Conservation (phyloP, 1,284 basidiomycete species). For the Neonothopanus nambi region DNA sequence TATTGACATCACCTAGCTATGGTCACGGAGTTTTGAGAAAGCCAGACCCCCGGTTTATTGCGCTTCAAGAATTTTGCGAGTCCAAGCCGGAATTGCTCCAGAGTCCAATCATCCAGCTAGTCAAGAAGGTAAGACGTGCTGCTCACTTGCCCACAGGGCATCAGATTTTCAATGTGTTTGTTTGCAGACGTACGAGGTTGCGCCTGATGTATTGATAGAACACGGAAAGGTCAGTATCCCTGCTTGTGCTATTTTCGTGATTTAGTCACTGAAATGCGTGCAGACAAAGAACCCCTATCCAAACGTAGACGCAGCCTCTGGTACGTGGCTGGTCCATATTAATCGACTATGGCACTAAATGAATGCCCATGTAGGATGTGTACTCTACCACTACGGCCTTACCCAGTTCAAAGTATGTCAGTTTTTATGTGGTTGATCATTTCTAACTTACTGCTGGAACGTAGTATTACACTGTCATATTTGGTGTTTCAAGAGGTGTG, state of each 20-base stretch:
- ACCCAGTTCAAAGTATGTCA: slow-evolving; percentile 78
- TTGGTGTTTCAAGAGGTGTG: slow-evolving; percentile 84
- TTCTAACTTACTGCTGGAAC: background rate
- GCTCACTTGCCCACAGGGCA: background rate
- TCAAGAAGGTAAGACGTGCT: slow-evolving; percentile 60
- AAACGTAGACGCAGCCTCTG: slow-evolving; percentile 87
- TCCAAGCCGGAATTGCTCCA: slow-evolving; percentile 67
- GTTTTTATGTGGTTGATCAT: background rate
- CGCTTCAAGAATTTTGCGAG: slow-evolving; percentile 80
- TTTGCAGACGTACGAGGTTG: slow-evolving; percentile 83
- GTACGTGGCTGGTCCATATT: slow-evolving; percentile 32
- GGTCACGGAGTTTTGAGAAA: slow-evolving; percentile 90
- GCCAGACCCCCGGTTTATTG: slow-evolving; percentile 89
- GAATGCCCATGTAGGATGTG: slow-evolving; percentile 54
- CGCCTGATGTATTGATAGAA: slow-evolving; percentile 88
- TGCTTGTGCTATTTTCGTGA: background rate
- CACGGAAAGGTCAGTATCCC: slow-evolving; percentile 70
- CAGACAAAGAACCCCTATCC: slow-evolving; percentile 87
- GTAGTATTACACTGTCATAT: slow-evolving; percentile 89
- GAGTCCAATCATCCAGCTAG: slow-evolving; percentile 79
- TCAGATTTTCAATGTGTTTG: too few relatives aligned
- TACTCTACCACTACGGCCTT: slow-evolving; percentile 89
- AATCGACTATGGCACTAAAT: too few relatives aligned
- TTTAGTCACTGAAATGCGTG: background rate
- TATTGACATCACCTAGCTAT: slow-evolving; percentile 47